Base-by-base conservation (phyloP, 2,329 filamentous ascomycete genomes). In the Trichoderma sp. region DNA sequence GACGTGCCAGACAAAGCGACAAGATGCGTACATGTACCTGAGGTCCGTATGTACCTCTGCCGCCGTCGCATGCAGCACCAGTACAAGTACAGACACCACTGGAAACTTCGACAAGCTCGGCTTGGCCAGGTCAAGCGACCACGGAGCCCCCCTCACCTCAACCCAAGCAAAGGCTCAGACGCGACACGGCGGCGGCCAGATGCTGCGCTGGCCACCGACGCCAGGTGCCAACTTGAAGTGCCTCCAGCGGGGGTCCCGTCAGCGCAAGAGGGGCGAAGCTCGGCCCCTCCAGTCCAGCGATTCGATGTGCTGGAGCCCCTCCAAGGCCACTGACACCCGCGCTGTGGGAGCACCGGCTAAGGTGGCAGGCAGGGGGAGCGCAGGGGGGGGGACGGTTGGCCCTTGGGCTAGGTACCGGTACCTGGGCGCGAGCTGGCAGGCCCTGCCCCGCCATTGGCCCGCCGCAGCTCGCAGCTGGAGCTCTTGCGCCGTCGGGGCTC, bases 241-340 rank as follows among this genome's bases (percentile, higher is more conserved):
- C 58, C 24, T 61, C 58, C 59, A 70, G 72, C 72, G 72, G 72
- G 72, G 71, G 50, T 62, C 39, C 63, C 63, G 63, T 65, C 69
- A 51, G 67, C 58, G 60, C 44, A 64, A 58, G 67, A 66, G 70
- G 69, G 57, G 63, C 62, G 54, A 64, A 58, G 62, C 62, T 64
- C 44, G 62, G 59, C 62, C 62, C 62, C 62, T 64, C 54, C 62
- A 64, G 57, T 64, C 54, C 62, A 64, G 57, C 60, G 34, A 19
- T 26, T 43, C 12, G 47, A 28, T 61, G 59, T 39, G 17, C 19
- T 34, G 52, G 41, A 44, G 34, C 34, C 34, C 34, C 34, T 39
- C 34, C 34, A 39, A 39, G 34, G 34, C 34, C 34, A 17, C 58
- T 52, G 58, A 50, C 48, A 30, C 45, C 15, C 30, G 30, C 39